Conservation (phyloP, 495 filamentous ascomycete species). For the Pseudevernia furfuracea region DNA sequence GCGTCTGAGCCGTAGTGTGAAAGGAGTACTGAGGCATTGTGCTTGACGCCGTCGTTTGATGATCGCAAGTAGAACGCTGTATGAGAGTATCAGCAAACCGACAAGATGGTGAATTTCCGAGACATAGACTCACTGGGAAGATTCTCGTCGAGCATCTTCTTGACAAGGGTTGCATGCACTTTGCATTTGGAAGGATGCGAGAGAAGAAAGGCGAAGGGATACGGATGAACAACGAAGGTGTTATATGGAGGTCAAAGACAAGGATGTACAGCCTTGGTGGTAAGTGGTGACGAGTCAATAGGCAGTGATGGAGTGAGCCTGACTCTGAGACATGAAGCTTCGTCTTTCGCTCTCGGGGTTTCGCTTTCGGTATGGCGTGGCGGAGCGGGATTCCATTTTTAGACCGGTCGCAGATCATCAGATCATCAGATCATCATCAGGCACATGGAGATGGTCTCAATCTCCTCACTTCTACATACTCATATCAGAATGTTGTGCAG, state of each 20-base stretch:
- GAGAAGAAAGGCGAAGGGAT: neutral
- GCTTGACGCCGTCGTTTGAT: slow-evolving; percentile 39
- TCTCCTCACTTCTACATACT: no score
- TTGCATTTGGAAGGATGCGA: neutral
- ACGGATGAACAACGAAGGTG: neutral
- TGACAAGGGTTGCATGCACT: neutral
- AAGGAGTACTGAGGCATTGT: slow-evolving; percentile 59
- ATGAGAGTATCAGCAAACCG: slow-evolving; percentile 30
- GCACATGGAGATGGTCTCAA: no score
- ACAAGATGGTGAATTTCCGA: slow-evolving; percentile 30
- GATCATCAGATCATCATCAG: neutral
- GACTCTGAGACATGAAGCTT: neutral
- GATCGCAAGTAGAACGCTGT: slow-evolving; percentile 59
- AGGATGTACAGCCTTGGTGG: neutral
- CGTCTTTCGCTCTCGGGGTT: no score
- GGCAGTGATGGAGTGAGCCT: neutral
- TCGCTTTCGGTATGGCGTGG: neutral
- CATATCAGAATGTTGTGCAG: neutral
- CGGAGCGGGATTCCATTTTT: neutral
- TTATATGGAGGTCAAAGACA: neutral
- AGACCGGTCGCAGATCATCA: neutral
- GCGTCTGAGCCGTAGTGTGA: slow-evolving; percentile 75
- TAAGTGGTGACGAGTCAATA: slow-evolving; percentile 2
- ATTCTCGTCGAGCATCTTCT: slow-evolving; percentile 83
- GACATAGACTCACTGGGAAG: slow-evolving; percentile 59